These are phyloP conservation scores for Triglochin maritima DNA, from an alignment of 106 monocot genomes.

Conservation along the genomic window DNA sequence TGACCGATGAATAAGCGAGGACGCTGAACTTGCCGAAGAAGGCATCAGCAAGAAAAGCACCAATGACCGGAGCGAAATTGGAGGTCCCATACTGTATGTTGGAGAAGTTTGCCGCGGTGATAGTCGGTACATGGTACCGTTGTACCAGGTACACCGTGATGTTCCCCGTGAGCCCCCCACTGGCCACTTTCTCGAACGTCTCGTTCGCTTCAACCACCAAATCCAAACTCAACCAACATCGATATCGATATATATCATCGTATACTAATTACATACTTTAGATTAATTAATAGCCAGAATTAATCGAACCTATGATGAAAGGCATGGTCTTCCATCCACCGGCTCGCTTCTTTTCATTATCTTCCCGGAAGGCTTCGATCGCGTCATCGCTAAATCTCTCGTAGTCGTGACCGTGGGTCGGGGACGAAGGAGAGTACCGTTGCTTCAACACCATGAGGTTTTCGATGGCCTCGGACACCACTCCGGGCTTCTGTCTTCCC, in stretches of 20 bases:
- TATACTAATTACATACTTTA: too few relatives aligned
- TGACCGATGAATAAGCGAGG: slow-evolving; percentile 20
- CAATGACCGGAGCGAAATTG: slow-evolving; percentile 36
- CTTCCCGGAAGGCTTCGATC: too few relatives aligned
- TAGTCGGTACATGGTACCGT: slow-evolving; percentile 4
- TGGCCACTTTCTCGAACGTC: slow-evolving; percentile 19
- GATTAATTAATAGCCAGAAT: too few relatives aligned
- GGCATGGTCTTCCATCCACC: not conserved
- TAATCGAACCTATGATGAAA: not conserved
- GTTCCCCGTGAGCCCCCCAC: slow-evolving; percentile 6
- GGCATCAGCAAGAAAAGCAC: slow-evolving; percentile 44
- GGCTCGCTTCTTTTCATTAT: too few relatives aligned
- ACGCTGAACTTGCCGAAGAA: slow-evolving; percentile 36
- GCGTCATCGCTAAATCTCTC: too few relatives aligned
- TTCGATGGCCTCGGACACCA: too few relatives aligned
- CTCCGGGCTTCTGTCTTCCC: too few relatives aligned
- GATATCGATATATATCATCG: too few relatives aligned
- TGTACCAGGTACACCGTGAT: slow-evolving; percentile 7
- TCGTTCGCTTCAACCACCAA: slow-evolving; percentile 7
- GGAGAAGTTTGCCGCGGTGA: slow-evolving; percentile 1
- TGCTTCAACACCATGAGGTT: too few relatives aligned
- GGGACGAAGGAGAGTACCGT: too few relatives aligned
- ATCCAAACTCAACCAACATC: too few relatives aligned
- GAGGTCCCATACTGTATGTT: slow-evolving; percentile 22
- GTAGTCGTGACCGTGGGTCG: too few relatives aligned